These are phyloP conservation scores for Vanrija sp. DNA, from an alignment of 1,284 basidiomycete species.

Conservation along the genomic window DNA sequence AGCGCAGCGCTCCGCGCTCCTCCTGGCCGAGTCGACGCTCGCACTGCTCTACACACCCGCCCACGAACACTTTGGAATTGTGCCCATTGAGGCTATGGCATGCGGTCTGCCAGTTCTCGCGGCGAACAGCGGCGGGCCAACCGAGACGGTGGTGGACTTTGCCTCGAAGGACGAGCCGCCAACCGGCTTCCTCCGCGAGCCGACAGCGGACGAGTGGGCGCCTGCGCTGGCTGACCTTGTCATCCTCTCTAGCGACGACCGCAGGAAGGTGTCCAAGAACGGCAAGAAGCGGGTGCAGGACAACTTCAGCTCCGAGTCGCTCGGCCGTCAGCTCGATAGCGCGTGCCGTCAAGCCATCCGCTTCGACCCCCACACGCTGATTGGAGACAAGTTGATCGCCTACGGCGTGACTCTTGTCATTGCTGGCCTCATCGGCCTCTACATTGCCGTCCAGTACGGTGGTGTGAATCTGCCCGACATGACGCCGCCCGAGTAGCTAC, in stretches of 20 bases:
- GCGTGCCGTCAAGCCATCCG: slow-evolving; percentile 56
- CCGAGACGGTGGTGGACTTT: slow-evolving; percentile 74
- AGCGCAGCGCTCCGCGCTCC: slow-evolving; percentile 69
- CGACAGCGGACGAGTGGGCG: slow-evolving; percentile 65
- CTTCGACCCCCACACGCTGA: slow-evolving; percentile 30
- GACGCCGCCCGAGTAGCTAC: no score
- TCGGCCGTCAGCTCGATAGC: slow-evolving; percentile 64
- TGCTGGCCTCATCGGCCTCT: background rate
- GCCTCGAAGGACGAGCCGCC: slow-evolving; percentile 41
- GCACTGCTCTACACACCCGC: slow-evolving; percentile 87
- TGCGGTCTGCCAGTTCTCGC: slow-evolving; percentile 87
- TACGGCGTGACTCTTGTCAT: slow-evolving; percentile 1
- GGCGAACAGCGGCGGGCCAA: slow-evolving; percentile 84
- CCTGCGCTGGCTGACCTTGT: slow-evolving; percentile 63
- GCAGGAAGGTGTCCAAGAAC: slow-evolving; percentile 55
- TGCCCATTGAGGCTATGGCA: slow-evolving; percentile 91
- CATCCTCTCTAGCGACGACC: slow-evolving; percentile 52
- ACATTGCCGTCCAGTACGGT: no score
- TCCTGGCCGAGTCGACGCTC: slow-evolving; percentile 61
- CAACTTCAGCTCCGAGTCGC: slow-evolving; percentile 60
- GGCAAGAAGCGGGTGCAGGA: slow-evolving; percentile 60
- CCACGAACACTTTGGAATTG: slow-evolving; percentile 97
- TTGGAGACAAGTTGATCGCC: slow-evolving; percentile 38
- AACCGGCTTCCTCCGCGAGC: slow-evolving; percentile 64
- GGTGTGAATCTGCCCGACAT: no score